Conservation (phyloP, 208 protist species). For the Novymonas esmeraldas region DNA sequence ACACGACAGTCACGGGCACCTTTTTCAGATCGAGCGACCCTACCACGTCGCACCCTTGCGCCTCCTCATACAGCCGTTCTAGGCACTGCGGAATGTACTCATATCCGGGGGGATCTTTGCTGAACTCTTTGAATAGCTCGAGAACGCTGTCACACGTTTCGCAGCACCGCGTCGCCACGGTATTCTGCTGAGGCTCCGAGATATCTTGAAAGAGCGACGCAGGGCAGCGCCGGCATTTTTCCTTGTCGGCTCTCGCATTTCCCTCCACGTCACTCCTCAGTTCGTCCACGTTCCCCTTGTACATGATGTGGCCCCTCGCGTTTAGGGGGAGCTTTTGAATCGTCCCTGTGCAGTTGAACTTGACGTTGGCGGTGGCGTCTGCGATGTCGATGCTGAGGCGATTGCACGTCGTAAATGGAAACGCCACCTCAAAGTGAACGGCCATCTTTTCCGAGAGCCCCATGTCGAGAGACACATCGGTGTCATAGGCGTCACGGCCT, state of each 20-base stretch:
- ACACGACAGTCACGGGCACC: slow-evolving; percentile 74
- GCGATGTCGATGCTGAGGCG: slow-evolving; percentile 72
- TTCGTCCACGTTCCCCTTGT: slow-evolving; percentile 27
- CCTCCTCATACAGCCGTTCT: slow-evolving; percentile 40
- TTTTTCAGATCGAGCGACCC: slow-evolving; percentile 82
- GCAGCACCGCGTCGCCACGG: slow-evolving; percentile 40
- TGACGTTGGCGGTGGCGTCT: slow-evolving; percentile 56
- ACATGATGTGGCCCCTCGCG: slow-evolving; percentile 23
- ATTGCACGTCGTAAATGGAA: slow-evolving; percentile 66
- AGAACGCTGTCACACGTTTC: slow-evolving; percentile 72
- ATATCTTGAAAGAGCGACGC: not conserved
- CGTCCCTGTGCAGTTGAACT: slow-evolving; percentile 58
- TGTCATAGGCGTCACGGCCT: slow-evolving; percentile 63
- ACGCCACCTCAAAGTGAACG: slow-evolving; percentile 83
- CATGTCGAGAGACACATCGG: slow-evolving; percentile 67
- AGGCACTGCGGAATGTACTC: slow-evolving; percentile 70
- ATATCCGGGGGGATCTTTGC: slow-evolving; percentile 25
- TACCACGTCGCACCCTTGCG: slow-evolving; percentile 78
- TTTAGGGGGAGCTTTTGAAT: slow-evolving; percentile 62
- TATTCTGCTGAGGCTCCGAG: slow-evolving; percentile 2
- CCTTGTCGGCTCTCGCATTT: slow-evolving; percentile 5
- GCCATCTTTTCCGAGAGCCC: slow-evolving; percentile 44
- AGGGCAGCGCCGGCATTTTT: slow-evolving; percentile 58
- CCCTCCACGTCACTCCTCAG: slow-evolving; percentile 16
- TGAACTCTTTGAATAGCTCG: slow-evolving; percentile 28